Percentiles rank a stretch among this genome's conserved stretches.
phyloP scores from a whole-genome alignment of 495 filamentous ascomycete species.

The Xylaria acuta region DNA sequence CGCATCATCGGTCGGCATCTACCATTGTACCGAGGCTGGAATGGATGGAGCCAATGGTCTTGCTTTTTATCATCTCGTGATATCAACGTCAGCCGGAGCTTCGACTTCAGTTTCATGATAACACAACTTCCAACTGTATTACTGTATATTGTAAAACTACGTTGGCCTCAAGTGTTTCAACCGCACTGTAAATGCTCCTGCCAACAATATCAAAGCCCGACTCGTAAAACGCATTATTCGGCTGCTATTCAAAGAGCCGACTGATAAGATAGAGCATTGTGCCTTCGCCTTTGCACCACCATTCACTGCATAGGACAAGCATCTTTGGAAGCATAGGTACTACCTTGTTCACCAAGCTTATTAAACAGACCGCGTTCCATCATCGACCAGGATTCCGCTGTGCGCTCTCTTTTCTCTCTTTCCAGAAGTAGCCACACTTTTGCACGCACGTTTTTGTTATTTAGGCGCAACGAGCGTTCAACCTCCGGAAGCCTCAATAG shows the following conservation, averaged over 20 bases:
- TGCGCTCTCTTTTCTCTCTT: neutral
- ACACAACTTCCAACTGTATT: constrained; percentile 1
- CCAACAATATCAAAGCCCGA: neutral
- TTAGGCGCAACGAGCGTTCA: neutral
- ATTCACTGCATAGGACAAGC: neutral
- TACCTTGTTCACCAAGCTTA: neutral
- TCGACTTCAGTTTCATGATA: constrained; percentile 19
- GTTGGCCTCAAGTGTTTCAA: neutral
- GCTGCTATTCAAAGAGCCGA: neutral
- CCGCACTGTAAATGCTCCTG: neutral
- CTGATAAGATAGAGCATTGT: neutral
- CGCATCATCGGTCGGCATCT: constrained; percentile 9
- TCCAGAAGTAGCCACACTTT: neutral
- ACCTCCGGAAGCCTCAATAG: neutral
- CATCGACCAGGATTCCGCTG: neutral
- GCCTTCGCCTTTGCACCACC: neutral
- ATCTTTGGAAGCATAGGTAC: neutral
- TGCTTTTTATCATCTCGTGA: constrained; percentile 29
- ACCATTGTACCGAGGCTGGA: constrained; percentile 26
- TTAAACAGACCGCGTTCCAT: neutral
- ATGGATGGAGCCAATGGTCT: constrained; percentile 4
- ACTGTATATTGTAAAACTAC: constrained; percentile 3
- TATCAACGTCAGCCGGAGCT: constrained; percentile 24
- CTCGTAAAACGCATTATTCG: neutral
- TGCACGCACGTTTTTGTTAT: neutral